Conservation (phyloP, 352 stramenopile species). For the Pythium aquatile region DNA sequence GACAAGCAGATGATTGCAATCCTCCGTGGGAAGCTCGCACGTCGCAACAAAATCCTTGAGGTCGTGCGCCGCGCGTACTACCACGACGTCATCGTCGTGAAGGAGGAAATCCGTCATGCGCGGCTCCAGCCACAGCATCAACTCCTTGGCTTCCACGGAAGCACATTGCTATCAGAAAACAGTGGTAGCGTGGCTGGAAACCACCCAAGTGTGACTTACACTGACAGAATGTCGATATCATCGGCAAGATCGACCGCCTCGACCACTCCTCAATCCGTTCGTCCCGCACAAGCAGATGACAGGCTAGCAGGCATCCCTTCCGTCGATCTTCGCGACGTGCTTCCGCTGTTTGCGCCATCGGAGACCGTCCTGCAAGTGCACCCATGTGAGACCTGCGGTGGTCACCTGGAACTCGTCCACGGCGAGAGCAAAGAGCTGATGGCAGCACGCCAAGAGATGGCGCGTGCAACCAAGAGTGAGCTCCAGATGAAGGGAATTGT, state of each 20-base stretch:
- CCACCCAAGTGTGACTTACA: background rate
- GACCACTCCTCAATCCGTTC: constrained; percentile 5
- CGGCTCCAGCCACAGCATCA: background rate
- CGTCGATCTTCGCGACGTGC: constrained; percentile 60
- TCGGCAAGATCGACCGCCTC: constrained; percentile 20
- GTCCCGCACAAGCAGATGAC: constrained; percentile 29
- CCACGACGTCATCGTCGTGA: constrained; percentile 80
- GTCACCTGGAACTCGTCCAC: constrained; percentile 75
- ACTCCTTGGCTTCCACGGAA: background rate
- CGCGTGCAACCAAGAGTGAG: constrained; percentile 60
- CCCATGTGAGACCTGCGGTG: constrained; percentile 68
- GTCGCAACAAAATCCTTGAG: constrained; percentile 72
- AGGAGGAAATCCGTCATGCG: constrained; percentile 63
- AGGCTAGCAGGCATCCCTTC: constrained; percentile 61
- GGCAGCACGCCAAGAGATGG: constrained; percentile 61
- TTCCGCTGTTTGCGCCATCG: constrained; percentile 70
- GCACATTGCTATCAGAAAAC: background rate
- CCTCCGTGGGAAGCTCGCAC: constrained; percentile 59
- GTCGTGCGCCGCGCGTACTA: constrained; percentile 78
- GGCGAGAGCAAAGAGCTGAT: constrained; percentile 78
- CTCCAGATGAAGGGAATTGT: constrained; percentile 68
- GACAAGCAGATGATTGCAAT: constrained; percentile 58
- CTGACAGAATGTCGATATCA: constrained; percentile 12
- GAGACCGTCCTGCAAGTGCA: constrained; percentile 77
- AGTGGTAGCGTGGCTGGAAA: background rate